These are phyloP conservation scores for Penicillium sumatraense DNA, from an alignment of 2,329 filamentous ascomycete species.

Conservation along the genomic window DNA sequence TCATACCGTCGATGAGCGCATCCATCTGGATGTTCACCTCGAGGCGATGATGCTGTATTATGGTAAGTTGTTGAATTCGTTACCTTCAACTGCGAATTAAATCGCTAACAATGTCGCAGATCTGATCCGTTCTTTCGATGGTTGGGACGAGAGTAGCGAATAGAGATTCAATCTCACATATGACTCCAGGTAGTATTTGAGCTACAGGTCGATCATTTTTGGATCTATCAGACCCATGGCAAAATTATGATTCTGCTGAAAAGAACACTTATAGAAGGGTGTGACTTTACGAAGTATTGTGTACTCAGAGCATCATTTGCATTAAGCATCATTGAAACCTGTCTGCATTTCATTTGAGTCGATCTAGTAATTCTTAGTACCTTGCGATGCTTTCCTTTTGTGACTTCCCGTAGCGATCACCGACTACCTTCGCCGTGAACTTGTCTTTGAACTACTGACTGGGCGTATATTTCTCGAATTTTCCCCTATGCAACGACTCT, in stretches of 20 bases:
- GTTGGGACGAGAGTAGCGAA: constrained; percentile 24
- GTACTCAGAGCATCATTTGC: no score
- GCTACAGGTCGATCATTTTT: neutral
- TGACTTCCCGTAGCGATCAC: no score
- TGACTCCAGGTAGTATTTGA: neutral
- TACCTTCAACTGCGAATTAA: neutral
- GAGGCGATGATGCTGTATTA: constrained; percentile 51
- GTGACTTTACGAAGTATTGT: no score
- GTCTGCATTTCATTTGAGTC: no score
- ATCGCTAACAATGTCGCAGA: constrained; percentile 23
- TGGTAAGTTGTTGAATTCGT: constrained; percentile 29
- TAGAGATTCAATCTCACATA: constrained; percentile 3
- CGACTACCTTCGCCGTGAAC: no score
- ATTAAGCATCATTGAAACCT: no score
- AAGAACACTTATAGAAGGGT: no score
- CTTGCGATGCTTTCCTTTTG: no score
- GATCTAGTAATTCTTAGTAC: no score
- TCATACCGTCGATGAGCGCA: constrained; percentile 57
- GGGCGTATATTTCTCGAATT: no score
- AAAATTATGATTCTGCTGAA: neutral
- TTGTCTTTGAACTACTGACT: no score
- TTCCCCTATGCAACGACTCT: neutral
- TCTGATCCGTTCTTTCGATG: constrained; percentile 38
- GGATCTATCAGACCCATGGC: neutral
- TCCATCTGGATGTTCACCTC: constrained; percentile 49